A percentile compares a stretch with the other conserved stretches of the same genome.
These are phyloP conservation scores for Penicillium angulare DNA, from an alignment of 495 filamentous ascomycete genomes.

Conservation along the genomic window DNA sequence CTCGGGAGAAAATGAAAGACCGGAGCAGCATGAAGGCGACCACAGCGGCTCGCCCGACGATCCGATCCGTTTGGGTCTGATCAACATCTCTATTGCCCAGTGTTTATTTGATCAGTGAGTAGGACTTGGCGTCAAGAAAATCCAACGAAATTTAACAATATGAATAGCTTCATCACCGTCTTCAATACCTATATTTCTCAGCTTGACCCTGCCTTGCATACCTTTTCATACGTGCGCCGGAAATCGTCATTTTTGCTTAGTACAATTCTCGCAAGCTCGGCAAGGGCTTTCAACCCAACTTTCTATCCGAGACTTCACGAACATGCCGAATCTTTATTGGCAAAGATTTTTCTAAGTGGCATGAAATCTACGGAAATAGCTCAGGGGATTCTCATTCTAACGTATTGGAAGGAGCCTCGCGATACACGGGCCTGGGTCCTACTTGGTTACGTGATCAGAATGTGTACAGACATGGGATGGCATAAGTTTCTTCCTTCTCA, in stretches of 20 bases:
- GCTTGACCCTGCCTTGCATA: slow-evolving; percentile 21
- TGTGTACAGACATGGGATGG: slow-evolving; percentile 24
- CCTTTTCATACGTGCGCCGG: slow-evolving; percentile 19
- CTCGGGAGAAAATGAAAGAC: slow-evolving; percentile 6
- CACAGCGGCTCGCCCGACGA: slow-evolving; percentile 1
- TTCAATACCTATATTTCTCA: slow-evolving; percentile 25
- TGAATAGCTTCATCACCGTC: slow-evolving; percentile 19
- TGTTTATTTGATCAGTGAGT: slow-evolving; percentile 17
- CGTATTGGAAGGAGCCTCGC: slow-evolving; percentile 27
- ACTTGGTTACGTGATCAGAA: slow-evolving; percentile 23
- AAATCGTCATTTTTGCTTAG: slow-evolving; percentile 20
- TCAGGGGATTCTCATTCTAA: slow-evolving; percentile 18
- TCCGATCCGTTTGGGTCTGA: slow-evolving; percentile 9
- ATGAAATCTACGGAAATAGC: slow-evolving; percentile 19
- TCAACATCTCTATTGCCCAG: slow-evolving; percentile 16
- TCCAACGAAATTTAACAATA: slow-evolving; percentile 2
- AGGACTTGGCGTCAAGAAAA: neutral
- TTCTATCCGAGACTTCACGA: slow-evolving; percentile 12
- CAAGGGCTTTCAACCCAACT: slow-evolving; percentile 20
- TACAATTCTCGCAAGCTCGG: slow-evolving; percentile 16
- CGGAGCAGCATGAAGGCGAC: slow-evolving; percentile 1
- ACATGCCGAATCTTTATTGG: slow-evolving; percentile 19
- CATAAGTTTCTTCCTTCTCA: slow-evolving; percentile 11
- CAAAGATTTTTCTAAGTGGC: slow-evolving; percentile 13
- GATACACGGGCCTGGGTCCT: slow-evolving; percentile 24